phyloP scores from a whole-genome alignment of 225 moss, liverwort and hornwort genomes.

The Rhytidiadelphus loreus region DNA sequence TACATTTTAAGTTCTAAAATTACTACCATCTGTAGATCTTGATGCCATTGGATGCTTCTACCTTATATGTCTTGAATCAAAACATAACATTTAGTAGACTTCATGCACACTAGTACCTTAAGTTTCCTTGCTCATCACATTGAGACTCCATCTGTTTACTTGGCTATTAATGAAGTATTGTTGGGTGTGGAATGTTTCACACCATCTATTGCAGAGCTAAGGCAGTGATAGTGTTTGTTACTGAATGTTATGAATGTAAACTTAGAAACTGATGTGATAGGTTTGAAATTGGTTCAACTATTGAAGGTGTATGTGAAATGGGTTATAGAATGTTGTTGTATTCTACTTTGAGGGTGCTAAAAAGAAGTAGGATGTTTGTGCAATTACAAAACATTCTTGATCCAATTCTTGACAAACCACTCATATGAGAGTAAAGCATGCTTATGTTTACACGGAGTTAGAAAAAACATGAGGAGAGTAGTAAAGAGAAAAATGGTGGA shows the following conservation, averaged over 20 bases:
- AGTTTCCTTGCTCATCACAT: too few species aligned
- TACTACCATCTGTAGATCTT: too few species aligned
- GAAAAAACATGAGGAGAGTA: accelerated
- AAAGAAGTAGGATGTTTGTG: not conserved
- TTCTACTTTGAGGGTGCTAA: not conserved
- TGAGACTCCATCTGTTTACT: accelerated
- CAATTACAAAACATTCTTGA: not conserved
- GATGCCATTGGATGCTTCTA: too few species aligned
- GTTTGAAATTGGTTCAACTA: not conserved
- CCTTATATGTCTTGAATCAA: not conserved
- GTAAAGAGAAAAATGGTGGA: too few species aligned
- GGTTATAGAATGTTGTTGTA: not conserved
- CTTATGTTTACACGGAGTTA: not conserved
- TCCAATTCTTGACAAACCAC: not conserved
- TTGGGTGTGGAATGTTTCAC: too few species aligned
- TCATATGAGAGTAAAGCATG: not conserved
- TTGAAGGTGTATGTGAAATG: not conserved
- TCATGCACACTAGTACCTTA: too few species aligned
- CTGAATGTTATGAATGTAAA: not conserved
- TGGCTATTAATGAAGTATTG: too few species aligned
- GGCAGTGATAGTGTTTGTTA: too few species aligned
- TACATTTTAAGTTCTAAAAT: too few species aligned
- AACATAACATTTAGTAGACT: too few species aligned
- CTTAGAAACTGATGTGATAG: not conserved
- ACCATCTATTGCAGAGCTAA: too few species aligned